Evolutionary conservation across 768 basidiomycete species (phyloP).

Genomic region (Pleurotus djamor): DNA sequence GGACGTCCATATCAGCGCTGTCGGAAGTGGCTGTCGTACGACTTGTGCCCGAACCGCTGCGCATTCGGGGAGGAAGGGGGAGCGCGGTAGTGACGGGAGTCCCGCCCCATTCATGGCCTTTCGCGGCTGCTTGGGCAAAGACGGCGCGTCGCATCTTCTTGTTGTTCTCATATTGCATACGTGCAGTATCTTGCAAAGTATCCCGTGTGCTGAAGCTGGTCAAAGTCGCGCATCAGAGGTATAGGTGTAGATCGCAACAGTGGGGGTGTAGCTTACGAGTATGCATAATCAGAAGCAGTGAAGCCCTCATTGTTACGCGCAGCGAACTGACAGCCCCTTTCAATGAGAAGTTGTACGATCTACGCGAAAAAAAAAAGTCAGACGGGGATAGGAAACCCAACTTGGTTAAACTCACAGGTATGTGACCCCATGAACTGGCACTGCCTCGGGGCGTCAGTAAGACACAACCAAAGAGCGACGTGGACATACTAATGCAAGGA

Average conservation of each 20-base stretch:
- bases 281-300: constrained; percentile 91
- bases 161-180: constrained; percentile 75
- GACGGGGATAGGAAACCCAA: constrained; percentile 3
- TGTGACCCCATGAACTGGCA: constrained; percentile 86
- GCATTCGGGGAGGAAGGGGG: constrained; percentile 49
- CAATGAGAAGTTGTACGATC: constrained; percentile 85
- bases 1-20: constrained; percentile 60
- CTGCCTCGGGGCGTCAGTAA: constrained; percentile 32
- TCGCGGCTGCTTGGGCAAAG: constrained; percentile 69
- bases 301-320: constrained; percentile 90
- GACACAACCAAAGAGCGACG: constrained; percentile 1
- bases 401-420: constrained; percentile 51
- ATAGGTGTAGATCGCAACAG: neutral
- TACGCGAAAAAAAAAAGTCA: constrained; percentile 23
- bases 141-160: constrained; percentile 72
- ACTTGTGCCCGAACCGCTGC: constrained; percentile 81
- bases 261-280: constrained; percentile 53
- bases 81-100: constrained; percentile 37
- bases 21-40: constrained; percentile 76
- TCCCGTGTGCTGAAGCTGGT: constrained; percentile 70
- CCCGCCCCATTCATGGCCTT: constrained; percentile 61
- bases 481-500: constrained; percentile 85
- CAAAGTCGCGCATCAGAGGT: no score
- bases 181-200: constrained; percentile 78
- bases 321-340: constrained; percentile 81